Percentiles rank a stretch among this genome's conserved stretches.
phyloP scores from a whole-genome alignment of 2,329 filamentous ascomycete species.

The Verticillium zaregamsianum region DNA sequence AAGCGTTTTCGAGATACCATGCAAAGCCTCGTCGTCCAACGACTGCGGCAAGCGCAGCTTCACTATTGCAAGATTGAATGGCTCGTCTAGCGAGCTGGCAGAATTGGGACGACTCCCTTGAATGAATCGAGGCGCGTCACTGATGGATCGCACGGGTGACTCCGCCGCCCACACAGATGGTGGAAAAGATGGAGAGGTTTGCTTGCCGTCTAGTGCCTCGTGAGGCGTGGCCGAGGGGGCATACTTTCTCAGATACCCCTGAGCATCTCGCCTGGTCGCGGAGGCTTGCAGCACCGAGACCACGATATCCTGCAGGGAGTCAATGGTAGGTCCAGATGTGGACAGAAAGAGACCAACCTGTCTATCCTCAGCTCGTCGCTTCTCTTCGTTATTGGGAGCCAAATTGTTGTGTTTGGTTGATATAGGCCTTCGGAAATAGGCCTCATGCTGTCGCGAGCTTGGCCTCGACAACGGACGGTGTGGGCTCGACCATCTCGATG shows the following conservation, averaged over 20 bases:
- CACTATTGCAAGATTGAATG: slow-evolving; percentile 70
- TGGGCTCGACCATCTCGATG: neutral
- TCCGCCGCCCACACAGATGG: slow-evolving; percentile 1
- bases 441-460: neutral
- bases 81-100: slow-evolving; percentile 22
- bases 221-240: slow-evolving; percentile 21
- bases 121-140: slow-evolving; percentile 29
- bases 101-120: slow-evolving; percentile 20
- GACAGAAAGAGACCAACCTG: neutral
- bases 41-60: slow-evolving; percentile 74
- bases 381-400: slow-evolving; percentile 24
- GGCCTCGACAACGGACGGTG: neutral
- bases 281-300: slow-evolving; percentile 83
- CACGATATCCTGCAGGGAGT: slow-evolving; percentile 65
- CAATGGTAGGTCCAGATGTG: neutral
- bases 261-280: slow-evolving; percentile 88
- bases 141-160: slow-evolving; percentile 22
- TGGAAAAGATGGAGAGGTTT: neutral
- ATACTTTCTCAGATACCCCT: slow-evolving; percentile 86
- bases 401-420: neutral
- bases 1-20: slow-evolving; percentile 77
- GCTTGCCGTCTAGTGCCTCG: slow-evolving; percentile 8
- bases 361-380: slow-evolving; percentile 42
- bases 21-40: slow-evolving; percentile 63
- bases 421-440: neutral